Conservation (phyloP, 108 stramenopile genomes). For the Pseudonitzschia pungens region DNA sequence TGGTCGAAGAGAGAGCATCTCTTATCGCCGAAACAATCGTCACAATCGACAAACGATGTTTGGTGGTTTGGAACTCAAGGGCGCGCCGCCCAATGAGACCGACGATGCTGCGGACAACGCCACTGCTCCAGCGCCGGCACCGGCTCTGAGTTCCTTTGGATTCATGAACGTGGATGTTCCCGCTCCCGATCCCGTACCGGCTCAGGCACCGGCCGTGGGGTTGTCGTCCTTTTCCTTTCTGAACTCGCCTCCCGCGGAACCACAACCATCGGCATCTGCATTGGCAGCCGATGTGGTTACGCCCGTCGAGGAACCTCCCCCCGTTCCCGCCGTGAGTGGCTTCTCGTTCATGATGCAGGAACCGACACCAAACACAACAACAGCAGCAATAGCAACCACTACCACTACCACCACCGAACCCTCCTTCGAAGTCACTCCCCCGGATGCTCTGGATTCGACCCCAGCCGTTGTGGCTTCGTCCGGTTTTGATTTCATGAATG, state of each 20-base stretch:
- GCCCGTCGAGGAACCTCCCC: no score
- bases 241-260: conserved; percentile 16
- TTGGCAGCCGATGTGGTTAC: conserved; percentile 4
- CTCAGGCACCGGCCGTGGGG: conserved; percentile 8
- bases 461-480: conserved; percentile 7
- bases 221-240: conserved; percentile 33
- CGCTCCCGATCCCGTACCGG: neutral
- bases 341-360: conserved; percentile 18
- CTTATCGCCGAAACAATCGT: no score
- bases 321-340: conserved; percentile 20
- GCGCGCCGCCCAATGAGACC: conserved; percentile 21
- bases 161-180: conserved; percentile 31
- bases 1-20: no score
- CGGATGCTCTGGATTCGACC: conserved; percentile 18
- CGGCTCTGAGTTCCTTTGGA: conserved; percentile 36
- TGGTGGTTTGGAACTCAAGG: conserved; percentile 68
- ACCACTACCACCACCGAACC: no score
- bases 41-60: conserved; percentile 45
- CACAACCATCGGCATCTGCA: conserved; percentile 4
- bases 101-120: conserved; percentile 1
- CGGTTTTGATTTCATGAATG: conserved; percentile 43
- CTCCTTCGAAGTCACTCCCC: neutral
- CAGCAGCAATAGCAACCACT: no score
- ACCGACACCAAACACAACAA: conserved; percentile 27
- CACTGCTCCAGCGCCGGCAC: neutral